Base-by-base conservation (phyloP, 768 basidiomycete species). In the Paxillus involutus region DNA sequence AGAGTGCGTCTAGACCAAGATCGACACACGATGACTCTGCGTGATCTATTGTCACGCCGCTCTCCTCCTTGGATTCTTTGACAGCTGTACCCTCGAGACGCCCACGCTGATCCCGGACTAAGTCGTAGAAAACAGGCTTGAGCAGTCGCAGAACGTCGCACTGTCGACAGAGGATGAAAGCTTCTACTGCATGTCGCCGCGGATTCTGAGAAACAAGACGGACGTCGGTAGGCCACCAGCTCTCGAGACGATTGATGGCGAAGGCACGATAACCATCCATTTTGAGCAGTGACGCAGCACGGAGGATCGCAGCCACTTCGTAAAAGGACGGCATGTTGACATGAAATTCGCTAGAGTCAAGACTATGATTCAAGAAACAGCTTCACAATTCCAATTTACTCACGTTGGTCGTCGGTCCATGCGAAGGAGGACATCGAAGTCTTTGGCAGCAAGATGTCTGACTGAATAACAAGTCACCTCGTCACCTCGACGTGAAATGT, bases 71-170 rank as follows among this genome's bases (percentile, higher is more conserved):
- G 17, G 42, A 8, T 6, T 7, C 42, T 14, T 43, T 7, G 19
- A 5, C 42, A 17, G 16, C 42, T 21, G 17, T n/a, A 19, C 3
- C 13, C 24, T 43, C 10, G 21, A 26, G 1, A 4, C 42, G 42
- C 21, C 21, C 21, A 11, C 21, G 42, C 42, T 14, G 32, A 46
- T 14, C 41, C 55, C 47, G 42, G 24, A 61, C 57, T 14, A 78
- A 64, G 53, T 78, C 75, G 54, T 78, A 77, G 51, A 71, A 74
- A 1, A 75, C 75, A 42, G 64, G 63, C 48, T 73, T 73, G 11
- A 72, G 61, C 29, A 76, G 63, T 1, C 36, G 37, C 7, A 64
- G 57, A 7, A 75, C 37, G 21, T 65, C 57, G 52, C 57, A 71
- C 1, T 57, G n/a, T 13, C 65, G 66, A n/a, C 70, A 73, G 16